phyloP scores from a whole-genome alignment of 2,329 filamentous ascomycete genomes.

The Pseudocercospora cruenta region DNA sequence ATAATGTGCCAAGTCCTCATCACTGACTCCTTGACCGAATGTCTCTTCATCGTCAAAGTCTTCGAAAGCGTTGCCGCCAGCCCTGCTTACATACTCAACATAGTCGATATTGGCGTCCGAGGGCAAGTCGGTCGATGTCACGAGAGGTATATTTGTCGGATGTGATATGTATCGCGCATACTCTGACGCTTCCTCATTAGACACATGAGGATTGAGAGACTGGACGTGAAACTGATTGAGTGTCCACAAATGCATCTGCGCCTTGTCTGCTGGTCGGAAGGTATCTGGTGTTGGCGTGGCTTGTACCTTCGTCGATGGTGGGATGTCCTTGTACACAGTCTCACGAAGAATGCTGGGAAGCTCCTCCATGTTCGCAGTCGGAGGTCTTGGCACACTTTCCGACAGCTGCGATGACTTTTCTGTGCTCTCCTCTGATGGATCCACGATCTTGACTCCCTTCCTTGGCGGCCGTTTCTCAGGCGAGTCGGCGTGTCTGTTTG shows the following conservation, averaged over 20 bases:
- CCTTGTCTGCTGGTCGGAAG: slow-evolving; percentile 69
- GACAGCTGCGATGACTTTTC: slow-evolving; percentile 11
- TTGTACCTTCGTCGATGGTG: background rate
- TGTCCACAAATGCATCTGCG: slow-evolving; percentile 82
- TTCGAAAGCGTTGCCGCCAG: slow-evolving; percentile 61
- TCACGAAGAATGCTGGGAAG: slow-evolving; percentile 19
- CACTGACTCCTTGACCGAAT: slow-evolving; percentile 54
- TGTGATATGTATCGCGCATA: slow-evolving; percentile 89
- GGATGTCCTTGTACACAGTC: slow-evolving; percentile 13
- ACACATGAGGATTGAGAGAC: slow-evolving; percentile 83
- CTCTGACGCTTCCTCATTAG: slow-evolving; percentile 74
- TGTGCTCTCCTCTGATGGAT: slow-evolving; percentile 50
- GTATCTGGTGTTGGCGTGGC: slow-evolving; percentile 13
- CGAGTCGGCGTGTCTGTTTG: slow-evolving; percentile 52
- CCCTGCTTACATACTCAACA: slow-evolving; percentile 76
- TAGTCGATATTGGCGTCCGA: slow-evolving; percentile 67
- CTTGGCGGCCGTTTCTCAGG: slow-evolving; percentile 64
- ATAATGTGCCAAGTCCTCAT: slow-evolving; percentile 74
- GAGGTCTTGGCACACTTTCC: slow-evolving; percentile 15
- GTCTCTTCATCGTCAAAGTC: slow-evolving; percentile 44
- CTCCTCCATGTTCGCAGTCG: slow-evolving; percentile 16
- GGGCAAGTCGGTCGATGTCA: slow-evolving; percentile 66
- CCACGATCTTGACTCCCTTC: slow-evolving; percentile 72
- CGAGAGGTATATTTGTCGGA: slow-evolving; percentile 83
- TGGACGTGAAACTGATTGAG: slow-evolving; percentile 83